Evolutionary conservation across 139 green algal genomes (phyloP).

Genomic region (Chlorella ohadii): DNA sequence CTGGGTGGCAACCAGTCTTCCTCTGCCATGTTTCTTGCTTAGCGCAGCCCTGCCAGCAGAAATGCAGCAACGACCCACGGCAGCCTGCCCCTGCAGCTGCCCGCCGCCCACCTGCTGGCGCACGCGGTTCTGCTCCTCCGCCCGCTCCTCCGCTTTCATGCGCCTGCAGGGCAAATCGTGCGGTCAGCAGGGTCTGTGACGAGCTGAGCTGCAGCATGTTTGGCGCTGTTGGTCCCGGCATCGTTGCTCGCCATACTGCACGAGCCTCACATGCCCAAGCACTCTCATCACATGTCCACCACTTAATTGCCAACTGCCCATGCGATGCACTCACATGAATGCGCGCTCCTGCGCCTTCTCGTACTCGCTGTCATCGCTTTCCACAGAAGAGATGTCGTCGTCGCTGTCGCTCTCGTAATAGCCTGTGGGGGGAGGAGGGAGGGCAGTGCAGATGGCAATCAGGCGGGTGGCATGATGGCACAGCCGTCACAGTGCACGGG

Average conservation of each 20-base stretch:
- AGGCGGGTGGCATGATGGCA: too few relatives aligned
- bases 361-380: constrained; percentile 26
- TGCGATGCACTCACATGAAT: constrained; percentile 20
- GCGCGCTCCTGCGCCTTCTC: constrained; percentile 29
- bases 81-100: background rate
- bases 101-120: background rate
- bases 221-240: too few relatives aligned
- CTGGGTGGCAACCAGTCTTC: too few relatives aligned
- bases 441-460: background rate
- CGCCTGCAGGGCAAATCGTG: constrained; percentile 9
- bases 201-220: too few relatives aligned
- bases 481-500: too few relatives aligned
- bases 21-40: too few relatives aligned
- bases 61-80: too few relatives aligned
- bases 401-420: background rate
- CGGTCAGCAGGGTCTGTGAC: too few relatives aligned
- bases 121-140: constrained; percentile 27
- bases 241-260: too few relatives aligned
- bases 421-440: background rate
- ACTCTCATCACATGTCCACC: too few relatives aligned
- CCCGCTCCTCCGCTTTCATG: constrained; percentile 32
- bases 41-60: too few relatives aligned
- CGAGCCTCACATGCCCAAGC: background rate
- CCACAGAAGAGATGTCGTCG: background rate
- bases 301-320: too few relatives aligned